Conservation (phyloP, 2,329 filamentous ascomycete species). For the Aspergillus hortae region DNA sequence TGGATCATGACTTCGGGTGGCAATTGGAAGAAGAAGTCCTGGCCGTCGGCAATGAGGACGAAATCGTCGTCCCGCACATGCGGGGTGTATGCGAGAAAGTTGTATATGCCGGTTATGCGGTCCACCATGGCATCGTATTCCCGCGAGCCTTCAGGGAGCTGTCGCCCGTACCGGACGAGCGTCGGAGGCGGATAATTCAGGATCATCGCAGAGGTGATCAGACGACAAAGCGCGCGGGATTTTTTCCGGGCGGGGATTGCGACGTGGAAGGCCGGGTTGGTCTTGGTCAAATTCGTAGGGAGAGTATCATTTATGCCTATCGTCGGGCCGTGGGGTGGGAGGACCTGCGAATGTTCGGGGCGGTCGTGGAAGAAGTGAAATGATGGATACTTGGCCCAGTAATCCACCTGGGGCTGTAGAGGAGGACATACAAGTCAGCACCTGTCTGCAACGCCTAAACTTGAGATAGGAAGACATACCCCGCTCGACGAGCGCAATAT, state of each 20-base stretch:
- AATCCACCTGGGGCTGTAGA: slow-evolving; percentile 23
- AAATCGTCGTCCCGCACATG: slow-evolving; percentile 57
- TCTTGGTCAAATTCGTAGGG: slow-evolving; percentile 29
- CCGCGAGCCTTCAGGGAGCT: slow-evolving; percentile 22
- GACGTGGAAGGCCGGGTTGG: slow-evolving; percentile 51
- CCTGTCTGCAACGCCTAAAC: neutral
- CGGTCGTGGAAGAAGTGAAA: slow-evolving; percentile 25
- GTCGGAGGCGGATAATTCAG: slow-evolving; percentile 58
- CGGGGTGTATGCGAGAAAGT: slow-evolving; percentile 47
- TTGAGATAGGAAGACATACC: slow-evolving; percentile 6
- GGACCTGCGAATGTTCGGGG: slow-evolving; percentile 30
- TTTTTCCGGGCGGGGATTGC: slow-evolving; percentile 50
- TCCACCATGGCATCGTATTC: slow-evolving; percentile 43
- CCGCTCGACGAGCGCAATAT: slow-evolving; percentile 17
- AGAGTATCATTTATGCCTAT: slow-evolving; percentile 26
- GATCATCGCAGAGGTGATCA: slow-evolving; percentile 55
- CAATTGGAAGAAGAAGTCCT: slow-evolving; percentile 64
- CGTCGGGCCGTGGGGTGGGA: slow-evolving; percentile 16
- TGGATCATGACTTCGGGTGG: slow-evolving; percentile 60
- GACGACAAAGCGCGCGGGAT: slow-evolving; percentile 54
- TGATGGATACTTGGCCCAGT: slow-evolving; percentile 33
- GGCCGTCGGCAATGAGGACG: slow-evolving; percentile 60
- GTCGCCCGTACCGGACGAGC: slow-evolving; percentile 45
- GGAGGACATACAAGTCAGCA: slow-evolving; percentile 2
- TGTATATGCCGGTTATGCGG: slow-evolving; percentile 44